These are phyloP conservation scores for Didymella pinodella DNA, from an alignment of 2,329 filamentous ascomycete genomes.

Conservation along the genomic window DNA sequence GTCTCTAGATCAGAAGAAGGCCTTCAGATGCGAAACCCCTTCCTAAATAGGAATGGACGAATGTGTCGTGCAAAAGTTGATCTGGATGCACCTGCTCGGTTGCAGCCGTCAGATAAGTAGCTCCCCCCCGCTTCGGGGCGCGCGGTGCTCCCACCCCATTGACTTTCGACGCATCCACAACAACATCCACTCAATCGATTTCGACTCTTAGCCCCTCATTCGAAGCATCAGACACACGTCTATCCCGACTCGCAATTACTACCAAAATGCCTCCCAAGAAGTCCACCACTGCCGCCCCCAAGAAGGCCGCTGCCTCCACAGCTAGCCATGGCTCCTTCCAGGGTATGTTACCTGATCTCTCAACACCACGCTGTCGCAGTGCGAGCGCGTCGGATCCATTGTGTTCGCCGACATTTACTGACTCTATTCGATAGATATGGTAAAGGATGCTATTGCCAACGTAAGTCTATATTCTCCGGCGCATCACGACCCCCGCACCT, in stretches of 20 bases:
- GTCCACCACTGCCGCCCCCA: slow-evolving; percentile 61
- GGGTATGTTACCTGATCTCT: slow-evolving; percentile 62
- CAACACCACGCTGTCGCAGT: slow-evolving; percentile 58
- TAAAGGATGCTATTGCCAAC: slow-evolving; percentile 74
- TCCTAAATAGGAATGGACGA: slow-evolving; percentile 44
- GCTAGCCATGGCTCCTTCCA: slow-evolving; percentile 70
- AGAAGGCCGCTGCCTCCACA: slow-evolving; percentile 64
- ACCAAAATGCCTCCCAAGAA: slow-evolving; percentile 72
- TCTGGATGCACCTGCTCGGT: slow-evolving; percentile 39
- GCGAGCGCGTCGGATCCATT: slow-evolving; percentile 46
- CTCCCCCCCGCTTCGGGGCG: slow-evolving; percentile 40
- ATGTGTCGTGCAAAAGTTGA: slow-evolving; percentile 38
- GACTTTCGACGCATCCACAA: slow-evolving; percentile 39
- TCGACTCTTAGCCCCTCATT: slow-evolving; percentile 40
- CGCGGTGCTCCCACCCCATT: slow-evolving; percentile 34
- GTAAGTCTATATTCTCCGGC: slow-evolving; percentile 66
- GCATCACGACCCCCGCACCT: slow-evolving; percentile 54
- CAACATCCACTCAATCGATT: slow-evolving; percentile 32
- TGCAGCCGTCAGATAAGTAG: slow-evolving; percentile 43
- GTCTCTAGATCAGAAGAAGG: slow-evolving; percentile 36
- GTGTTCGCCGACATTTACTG: slow-evolving; percentile 64
- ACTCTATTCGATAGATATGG: slow-evolving; percentile 68
- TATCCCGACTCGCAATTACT: slow-evolving; percentile 37
- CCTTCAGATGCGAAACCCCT: slow-evolving; percentile 36
- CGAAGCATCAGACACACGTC: slow-evolving; percentile 42